phyloP scores from a whole-genome alignment of 129 eudicot genomes.

The Flaveria sonorensis region DNA sequence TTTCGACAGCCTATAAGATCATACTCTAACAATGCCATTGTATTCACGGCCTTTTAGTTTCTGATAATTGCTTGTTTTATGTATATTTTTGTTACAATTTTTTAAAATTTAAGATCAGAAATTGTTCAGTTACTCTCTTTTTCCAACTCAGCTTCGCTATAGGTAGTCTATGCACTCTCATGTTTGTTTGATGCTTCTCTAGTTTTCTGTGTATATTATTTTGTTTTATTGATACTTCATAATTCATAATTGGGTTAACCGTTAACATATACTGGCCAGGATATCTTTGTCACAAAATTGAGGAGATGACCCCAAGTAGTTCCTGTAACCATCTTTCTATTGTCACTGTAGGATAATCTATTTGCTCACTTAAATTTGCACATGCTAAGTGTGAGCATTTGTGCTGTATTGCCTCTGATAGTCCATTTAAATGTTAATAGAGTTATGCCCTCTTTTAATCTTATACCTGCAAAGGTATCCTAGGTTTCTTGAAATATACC shows the following conservation, averaged over 20 bases:
- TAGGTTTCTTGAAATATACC: not conserved
- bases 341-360: not conserved
- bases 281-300: too few species aligned
- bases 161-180: not conserved
- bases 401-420: not conserved
- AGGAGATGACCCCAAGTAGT: not conserved
- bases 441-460: not conserved
- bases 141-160: not conserved
- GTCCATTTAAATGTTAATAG: not conserved
- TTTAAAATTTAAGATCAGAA: not conserved
- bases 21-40: not conserved
- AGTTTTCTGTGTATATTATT: not conserved
- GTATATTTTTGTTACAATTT: not conserved
- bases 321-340: not conserved
- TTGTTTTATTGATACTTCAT: not conserved
- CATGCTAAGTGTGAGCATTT: not conserved
- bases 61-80: not conserved
- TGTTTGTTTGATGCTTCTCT: not conserved
- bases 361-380: too few species aligned
- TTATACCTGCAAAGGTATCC: not conserved
- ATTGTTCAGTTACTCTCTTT: not conserved
- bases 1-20: not conserved
- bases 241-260: not conserved
- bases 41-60: not conserved
- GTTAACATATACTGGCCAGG: too few species aligned